Conservation (phyloP, 2,329 filamentous ascomycete species). For the Fusarium aywerte region DNA sequence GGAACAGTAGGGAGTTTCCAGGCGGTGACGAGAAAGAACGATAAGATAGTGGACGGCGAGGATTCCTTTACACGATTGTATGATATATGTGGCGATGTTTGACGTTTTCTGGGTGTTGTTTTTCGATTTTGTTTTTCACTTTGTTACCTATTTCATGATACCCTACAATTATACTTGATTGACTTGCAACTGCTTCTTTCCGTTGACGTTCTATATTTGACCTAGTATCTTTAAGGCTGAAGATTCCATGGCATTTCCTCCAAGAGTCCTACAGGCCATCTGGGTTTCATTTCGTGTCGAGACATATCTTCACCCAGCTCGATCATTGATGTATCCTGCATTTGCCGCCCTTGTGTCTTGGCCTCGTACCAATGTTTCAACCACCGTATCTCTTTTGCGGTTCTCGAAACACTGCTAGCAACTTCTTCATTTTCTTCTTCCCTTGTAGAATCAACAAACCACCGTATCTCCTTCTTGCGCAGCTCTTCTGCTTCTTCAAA, state of each 20-base stretch:
- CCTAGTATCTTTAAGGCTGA: not conserved
- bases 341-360: conserved; percentile 29
- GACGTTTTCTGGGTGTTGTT: conserved; percentile 1
- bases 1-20: not conserved
- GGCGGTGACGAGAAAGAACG: no score
- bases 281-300: not conserved
- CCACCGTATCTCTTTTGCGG: conserved; percentile 42
- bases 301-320: not conserved
- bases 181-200: not conserved
- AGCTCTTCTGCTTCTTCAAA: conserved; percentile 23
- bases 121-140: not conserved
- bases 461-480: conserved; percentile 4
- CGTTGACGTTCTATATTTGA: not conserved
- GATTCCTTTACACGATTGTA: conserved; percentile 7
- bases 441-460: conserved; percentile 17
- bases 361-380: conserved; percentile 50
- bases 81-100: not conserved
- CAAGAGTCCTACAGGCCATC: conserved; percentile 44
- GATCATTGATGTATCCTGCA: not conserved
- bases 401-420: conserved; percentile 33
- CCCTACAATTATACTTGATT: conserved; percentile 5
- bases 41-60: not conserved
- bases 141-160: conserved; percentile 19
- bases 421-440: conserved; percentile 26
- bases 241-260: conserved; percentile 41